These are phyloP conservation scores for Ascochyta clinopodiicola DNA, from an alignment of 2,329 filamentous ascomycete species.

Conservation along the genomic window DNA sequence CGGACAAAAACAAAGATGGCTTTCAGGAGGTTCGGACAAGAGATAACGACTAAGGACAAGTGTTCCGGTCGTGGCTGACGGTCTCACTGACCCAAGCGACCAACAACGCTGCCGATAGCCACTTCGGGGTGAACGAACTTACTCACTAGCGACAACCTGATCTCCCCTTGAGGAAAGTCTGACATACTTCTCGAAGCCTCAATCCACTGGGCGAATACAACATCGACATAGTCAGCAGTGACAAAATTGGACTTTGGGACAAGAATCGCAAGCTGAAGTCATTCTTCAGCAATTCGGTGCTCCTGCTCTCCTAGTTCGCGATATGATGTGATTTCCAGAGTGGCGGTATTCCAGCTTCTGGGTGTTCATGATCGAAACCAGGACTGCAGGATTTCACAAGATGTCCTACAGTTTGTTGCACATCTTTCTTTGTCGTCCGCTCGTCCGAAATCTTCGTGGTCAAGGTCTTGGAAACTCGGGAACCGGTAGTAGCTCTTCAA, in stretches of 20 bases:
- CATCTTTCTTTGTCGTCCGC: no score
- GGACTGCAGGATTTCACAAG: background rate
- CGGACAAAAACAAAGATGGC: background rate
- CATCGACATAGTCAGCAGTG: background rate
- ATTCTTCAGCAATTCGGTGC: background rate
- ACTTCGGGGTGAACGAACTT: background rate
- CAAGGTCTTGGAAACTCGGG: conserved; percentile 19
- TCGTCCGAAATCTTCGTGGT: background rate
- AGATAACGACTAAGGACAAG: background rate
- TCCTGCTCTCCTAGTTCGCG: background rate
- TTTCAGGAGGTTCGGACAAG: background rate
- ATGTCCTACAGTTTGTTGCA: background rate
- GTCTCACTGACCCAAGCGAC: background rate
- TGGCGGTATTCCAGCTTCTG: background rate
- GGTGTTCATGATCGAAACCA: background rate
- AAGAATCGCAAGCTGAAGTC: background rate
- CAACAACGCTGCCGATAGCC: background rate
- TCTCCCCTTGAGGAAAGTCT: background rate
- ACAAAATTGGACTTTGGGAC: background rate
- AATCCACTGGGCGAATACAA: background rate
- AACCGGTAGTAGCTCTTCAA: conserved; percentile 33
- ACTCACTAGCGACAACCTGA: background rate
- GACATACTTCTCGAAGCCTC: background rate
- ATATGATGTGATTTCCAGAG: background rate
- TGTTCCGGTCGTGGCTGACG: background rate